These are phyloP conservation scores for Teratosphaeria destructans DNA, from an alignment of 2,329 filamentous ascomycete genomes.

Conservation along the genomic window DNA sequence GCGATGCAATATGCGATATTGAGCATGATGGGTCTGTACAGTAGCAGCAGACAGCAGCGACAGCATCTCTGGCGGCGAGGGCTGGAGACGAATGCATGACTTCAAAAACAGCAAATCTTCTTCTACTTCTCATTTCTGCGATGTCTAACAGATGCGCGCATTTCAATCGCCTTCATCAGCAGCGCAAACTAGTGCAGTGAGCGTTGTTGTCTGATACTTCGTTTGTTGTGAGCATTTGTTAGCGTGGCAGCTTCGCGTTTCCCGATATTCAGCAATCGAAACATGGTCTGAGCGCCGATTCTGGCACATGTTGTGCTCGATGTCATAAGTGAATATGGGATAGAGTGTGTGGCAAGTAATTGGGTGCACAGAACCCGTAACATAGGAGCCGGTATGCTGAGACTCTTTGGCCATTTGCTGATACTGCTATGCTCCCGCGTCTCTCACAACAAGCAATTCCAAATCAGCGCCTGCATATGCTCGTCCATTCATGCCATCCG, in stretches of 20 bases:
- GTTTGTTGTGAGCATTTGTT: too few species aligned
- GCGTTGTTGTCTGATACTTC: neutral
- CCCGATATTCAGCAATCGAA: neutral
- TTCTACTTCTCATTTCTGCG: neutral
- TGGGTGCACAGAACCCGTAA: neutral
- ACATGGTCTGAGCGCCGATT: neutral
- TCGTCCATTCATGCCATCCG: neutral
- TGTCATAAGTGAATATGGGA: neutral
- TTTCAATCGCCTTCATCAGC: neutral
- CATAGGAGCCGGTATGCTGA: neutral
- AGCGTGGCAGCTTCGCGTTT: slow-evolving; percentile 5
- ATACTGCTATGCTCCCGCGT: neutral
- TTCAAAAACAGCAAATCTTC: neutral
- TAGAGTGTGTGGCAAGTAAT: neutral
- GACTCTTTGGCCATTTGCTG: neutral
- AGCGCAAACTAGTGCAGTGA: neutral
- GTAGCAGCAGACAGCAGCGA: slow-evolving; percentile 23
- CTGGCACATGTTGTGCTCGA: neutral
- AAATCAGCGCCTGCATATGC: neutral
- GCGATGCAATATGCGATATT: slow-evolving; percentile 11
- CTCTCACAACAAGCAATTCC: neutral
- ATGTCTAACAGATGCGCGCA: neutral
- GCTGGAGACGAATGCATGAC: slow-evolving; percentile 27
- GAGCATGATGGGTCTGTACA: slow-evolving; percentile 22
- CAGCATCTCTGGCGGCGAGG: slow-evolving; percentile 9